Evolutionary conservation across 306 rosid species (phyloP), one percentile per base, ranked within the genome.

Genomic region (Cercis canadensis): DNA sequence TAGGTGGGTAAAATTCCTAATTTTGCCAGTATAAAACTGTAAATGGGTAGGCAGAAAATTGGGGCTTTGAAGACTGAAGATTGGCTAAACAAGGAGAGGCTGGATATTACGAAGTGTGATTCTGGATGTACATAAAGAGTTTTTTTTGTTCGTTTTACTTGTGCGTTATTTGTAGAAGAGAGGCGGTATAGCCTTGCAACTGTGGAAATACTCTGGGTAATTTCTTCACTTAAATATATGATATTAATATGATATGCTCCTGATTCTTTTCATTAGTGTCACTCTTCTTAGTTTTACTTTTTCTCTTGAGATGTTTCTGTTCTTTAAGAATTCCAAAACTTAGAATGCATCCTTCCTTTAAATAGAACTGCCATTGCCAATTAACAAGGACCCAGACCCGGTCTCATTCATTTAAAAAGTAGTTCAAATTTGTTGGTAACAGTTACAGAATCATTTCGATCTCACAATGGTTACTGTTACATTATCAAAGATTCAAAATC

Each of bases 191-290:
- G 73, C 67, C 70, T 61, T 81, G 80, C 74, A 62, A 75, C 47
- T 65, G 82, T 78, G 91, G 83, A 78, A 81, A 74, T 83, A 56
- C 54, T 69, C 61, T 60, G 81, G 80, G 80, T 78, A 81, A 75
- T 72, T 79, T 81, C 74, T 72, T 81, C 86, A 52, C 76, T 64
- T 64, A 39, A 29, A 57, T 69, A 73, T 73, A 70, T 75, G 77
- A 70, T 39, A 56, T 55, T 78, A 72, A 46, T 62, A 68, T 69
- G 8, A 33, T 75, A 60, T 79, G 80, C 87, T 81, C 83, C 84
- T 53, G 54, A 84, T 80, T 86, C 70, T 74, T 80, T 80, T 69
- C 72, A 5, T 51, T 21, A 15, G 13, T 37, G 16, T 13, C 47
- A 40, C 54, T 81, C 58, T 33, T 56, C 16, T 43, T 34, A 6